These are phyloP conservation scores for barley (Hordeum vulgare) DNA, from an alignment of 176 grass and related monocot species.

Conservation along the genomic window MorexV3_pseudomolecules_assembly NC_058524.1:270171580-270172079, in stretches of 20 bases:
- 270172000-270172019: not conserved
- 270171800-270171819: not conserved
- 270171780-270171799: not conserved
- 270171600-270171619: too few species aligned
- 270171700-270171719: too few species aligned
- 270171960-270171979: not conserved
- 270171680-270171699: too few species aligned
- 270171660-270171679: too few species aligned
- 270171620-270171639: too few species aligned
- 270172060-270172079: not conserved
- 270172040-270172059: not conserved
- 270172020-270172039: not conserved
- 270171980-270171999: not conserved
- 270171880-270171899: not conserved
- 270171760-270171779: not conserved
- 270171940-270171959: not conserved
- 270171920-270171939: not conserved
- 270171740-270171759: too few species aligned
- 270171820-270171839: not conserved
- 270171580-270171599: too few species aligned
- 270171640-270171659: too few species aligned
- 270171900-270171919: not conserved
- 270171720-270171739: not conserved
- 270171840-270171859: not conserved
- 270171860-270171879: not conserved